Evolutionary conservation across 2,329 filamentous ascomycete species (phyloP).

Genomic region (Beauveria caledonica): DNA sequence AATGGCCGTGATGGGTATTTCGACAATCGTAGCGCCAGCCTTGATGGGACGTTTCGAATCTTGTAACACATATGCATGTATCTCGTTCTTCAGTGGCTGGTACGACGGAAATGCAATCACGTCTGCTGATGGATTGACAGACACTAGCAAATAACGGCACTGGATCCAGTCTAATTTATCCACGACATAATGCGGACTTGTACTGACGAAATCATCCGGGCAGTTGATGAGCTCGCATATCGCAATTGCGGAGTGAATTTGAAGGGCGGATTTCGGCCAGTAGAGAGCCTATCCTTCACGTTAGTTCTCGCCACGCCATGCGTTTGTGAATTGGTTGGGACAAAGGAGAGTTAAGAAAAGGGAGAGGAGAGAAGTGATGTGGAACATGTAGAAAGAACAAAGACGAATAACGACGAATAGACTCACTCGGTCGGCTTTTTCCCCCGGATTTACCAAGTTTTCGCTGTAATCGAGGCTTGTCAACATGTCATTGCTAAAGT

Average conservation of each 20-base stretch:
- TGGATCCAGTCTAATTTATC: constrained; percentile 78
- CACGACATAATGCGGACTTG: constrained; percentile 60
- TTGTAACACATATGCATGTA: constrained; percentile 20
- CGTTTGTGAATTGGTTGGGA: no score
- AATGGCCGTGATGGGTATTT: constrained; percentile 23
- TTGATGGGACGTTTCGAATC: constrained; percentile 15
- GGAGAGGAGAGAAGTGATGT: no score
- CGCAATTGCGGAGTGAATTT: constrained; percentile 53
- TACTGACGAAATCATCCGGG: constrained; percentile 50
- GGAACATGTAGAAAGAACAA: no score
- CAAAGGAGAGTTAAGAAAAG: no score
- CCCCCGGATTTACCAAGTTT: no score
- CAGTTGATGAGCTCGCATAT: constrained; percentile 81
- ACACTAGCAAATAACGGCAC: constrained; percentile 70
- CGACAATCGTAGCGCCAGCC: background rate
- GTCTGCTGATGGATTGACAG: constrained; percentile 13
- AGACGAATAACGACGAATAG: no score
- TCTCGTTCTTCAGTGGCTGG: background rate
- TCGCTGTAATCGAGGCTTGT: constrained; percentile 46
- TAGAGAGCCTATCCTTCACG: background rate
- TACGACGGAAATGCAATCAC: constrained; percentile 13
- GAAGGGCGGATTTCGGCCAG: constrained; percentile 63
- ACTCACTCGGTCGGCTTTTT: no score
- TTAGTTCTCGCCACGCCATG: no score
- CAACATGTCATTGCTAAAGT: constrained; percentile 57